Evolutionary conservation across 2,329 filamentous ascomycete genomes (phyloP).

Genomic region (Diaporthe vaccinii): DNA sequence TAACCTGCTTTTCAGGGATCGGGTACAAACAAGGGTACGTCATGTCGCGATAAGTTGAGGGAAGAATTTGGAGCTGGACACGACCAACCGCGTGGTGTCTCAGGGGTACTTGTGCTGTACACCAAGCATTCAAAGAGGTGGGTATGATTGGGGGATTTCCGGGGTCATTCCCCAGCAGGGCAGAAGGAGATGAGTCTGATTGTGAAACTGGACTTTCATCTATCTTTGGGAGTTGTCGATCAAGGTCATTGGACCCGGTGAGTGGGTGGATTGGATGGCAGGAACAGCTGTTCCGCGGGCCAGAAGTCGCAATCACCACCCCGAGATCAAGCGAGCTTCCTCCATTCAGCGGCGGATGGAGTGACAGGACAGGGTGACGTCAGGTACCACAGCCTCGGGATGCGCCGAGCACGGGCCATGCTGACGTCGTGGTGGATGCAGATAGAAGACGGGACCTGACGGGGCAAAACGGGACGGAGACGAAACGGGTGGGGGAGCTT

Average conservation of each 20-base stretch:
- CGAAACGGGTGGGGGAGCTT: constrained; percentile 21
- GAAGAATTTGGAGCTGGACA: not conserved
- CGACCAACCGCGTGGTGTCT: not conserved
- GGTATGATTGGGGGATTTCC: not conserved
- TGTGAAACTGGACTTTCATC: not conserved
- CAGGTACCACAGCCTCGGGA: constrained; percentile 21
- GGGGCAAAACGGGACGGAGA: not conserved
- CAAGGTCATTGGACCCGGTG: not conserved
- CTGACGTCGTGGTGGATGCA: constrained; percentile 6
- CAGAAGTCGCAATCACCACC: not conserved
- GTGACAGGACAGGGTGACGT: constrained; percentile 1
- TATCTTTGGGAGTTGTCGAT: not conserved
- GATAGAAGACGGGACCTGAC: not conserved
- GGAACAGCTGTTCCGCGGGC: not conserved
- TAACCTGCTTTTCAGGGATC: not conserved
- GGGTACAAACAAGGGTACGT: constrained; percentile 26
- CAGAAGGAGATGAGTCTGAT: not conserved
- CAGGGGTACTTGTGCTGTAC: not conserved
- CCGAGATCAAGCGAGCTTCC: not conserved
- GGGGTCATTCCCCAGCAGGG: not conserved
- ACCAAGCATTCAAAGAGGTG: not conserved
- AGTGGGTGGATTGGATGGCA: not conserved
- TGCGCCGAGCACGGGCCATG: constrained; percentile 11
- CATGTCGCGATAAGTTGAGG: not conserved
- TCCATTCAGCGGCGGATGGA: not conserved